phyloP scores from a whole-genome alignment of 2,329 filamentous ascomycete species.

The Zasmidium citrigriseum region DNA sequence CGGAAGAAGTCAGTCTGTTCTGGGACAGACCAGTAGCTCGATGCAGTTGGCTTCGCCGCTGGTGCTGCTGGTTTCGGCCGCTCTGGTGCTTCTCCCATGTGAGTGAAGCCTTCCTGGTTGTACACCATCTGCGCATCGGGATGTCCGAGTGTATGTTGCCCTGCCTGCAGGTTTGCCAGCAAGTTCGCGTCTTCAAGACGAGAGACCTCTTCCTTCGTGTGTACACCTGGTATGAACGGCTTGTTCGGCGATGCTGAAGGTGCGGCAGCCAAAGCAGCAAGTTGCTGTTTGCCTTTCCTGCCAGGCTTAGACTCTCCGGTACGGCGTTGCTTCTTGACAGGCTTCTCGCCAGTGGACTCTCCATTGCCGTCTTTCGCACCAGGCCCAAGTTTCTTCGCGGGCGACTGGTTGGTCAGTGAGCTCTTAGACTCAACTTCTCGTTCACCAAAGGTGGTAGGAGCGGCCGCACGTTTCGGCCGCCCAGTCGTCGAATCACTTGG shows the following conservation, averaged over 20 bases:
- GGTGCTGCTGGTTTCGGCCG: slow-evolving; percentile 23
- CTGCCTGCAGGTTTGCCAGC: slow-evolving; percentile 32
- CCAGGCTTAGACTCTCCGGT: slow-evolving; percentile 36
- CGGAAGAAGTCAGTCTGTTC: slow-evolving; percentile 76
- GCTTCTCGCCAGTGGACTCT: slow-evolving; percentile 34
- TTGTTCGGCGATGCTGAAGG: slow-evolving; percentile 36
- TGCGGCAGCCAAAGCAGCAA: slow-evolving; percentile 38
- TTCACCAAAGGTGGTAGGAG: slow-evolving; percentile 73
- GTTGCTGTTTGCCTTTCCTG: slow-evolving; percentile 43
- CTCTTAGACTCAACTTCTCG: slow-evolving; percentile 64
- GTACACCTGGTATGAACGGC: slow-evolving; percentile 20
- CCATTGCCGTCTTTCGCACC: slow-evolving; percentile 29
- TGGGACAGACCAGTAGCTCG: slow-evolving; percentile 85
- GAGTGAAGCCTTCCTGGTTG: slow-evolving; percentile 22
- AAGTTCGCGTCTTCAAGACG: slow-evolving; percentile 36
- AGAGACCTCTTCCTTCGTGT: slow-evolving; percentile 31
- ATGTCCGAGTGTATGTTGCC: slow-evolving; percentile 18
- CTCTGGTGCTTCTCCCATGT: slow-evolving; percentile 25
- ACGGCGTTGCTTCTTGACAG: slow-evolving; percentile 32
- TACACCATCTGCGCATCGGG: slow-evolving; percentile 23
- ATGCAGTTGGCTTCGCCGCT: slow-evolving; percentile 41
- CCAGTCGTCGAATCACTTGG: slow-evolving; percentile 47
- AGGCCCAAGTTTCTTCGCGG: slow-evolving; percentile 38
- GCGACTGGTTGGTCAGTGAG: slow-evolving; percentile 58
- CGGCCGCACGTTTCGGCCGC: slow-evolving; percentile 55